phyloP scores from a whole-genome alignment of 306 rosid genomes.

The Crotalaria pallida region DNA sequence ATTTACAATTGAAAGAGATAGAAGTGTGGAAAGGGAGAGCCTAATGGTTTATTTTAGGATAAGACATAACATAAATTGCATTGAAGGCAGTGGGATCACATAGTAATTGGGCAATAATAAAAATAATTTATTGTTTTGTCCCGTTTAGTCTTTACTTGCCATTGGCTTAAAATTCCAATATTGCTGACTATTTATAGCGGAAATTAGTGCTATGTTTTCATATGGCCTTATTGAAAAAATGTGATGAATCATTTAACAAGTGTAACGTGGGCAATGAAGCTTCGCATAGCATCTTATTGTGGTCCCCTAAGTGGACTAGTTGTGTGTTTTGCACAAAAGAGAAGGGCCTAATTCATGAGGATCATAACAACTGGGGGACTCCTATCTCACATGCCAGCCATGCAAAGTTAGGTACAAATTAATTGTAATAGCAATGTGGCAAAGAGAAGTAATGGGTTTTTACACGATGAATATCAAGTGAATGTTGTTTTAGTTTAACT shows the following conservation, averaged over 20 bases:
- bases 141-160: not conserved
- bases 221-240: not conserved
- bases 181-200: slow-evolving; percentile 3
- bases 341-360: slow-evolving; percentile 31
- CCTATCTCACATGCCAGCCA: slow-evolving; percentile 43
- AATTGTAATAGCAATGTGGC: slow-evolving; percentile 18
- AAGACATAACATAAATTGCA: slow-evolving; percentile 45
- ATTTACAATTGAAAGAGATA: slow-evolving; percentile 20
- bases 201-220: not conserved
- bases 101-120: slow-evolving; percentile 36
- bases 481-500: too few species aligned
- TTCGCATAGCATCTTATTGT: slow-evolving; percentile 12
- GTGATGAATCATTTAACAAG: not conserved
- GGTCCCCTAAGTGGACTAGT: slow-evolving; percentile 21
- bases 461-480: not conserved
- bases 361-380: slow-evolving; percentile 16
- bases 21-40: not conserved
- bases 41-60: slow-evolving; percentile 26
- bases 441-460: slow-evolving; percentile 22
- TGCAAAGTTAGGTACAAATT: slow-evolving; percentile 38
- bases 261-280: slow-evolving; percentile 11
- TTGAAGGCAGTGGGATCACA: slow-evolving; percentile 51
- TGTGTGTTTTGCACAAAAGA: slow-evolving; percentile 22
- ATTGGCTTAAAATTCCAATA: slow-evolving; percentile 14
- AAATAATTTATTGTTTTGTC: slow-evolving; percentile 16